Conservation (phyloP, 176 grass and related monocot species). For the Lolium multiflorum region DNA sequence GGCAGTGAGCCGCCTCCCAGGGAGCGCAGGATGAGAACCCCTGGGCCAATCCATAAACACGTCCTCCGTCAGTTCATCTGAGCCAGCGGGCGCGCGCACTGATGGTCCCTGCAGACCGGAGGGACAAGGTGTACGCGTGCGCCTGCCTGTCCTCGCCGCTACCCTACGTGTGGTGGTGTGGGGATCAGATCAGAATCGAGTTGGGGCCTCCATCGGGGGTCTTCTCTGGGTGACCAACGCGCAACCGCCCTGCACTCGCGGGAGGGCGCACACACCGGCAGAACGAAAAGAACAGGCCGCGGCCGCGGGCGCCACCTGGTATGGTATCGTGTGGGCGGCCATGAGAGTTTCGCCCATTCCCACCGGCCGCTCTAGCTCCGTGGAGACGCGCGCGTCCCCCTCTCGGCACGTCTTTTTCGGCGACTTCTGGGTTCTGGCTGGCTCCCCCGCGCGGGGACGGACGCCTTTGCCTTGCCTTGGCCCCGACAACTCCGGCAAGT, state of each 20-base stretch:
- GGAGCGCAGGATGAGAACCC: not conserved
- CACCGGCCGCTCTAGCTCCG: not conserved
- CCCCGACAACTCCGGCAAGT: slow-evolving; percentile 7
- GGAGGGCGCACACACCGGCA: not conserved
- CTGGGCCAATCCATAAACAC: not conserved
- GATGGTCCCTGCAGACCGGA: not conserved
- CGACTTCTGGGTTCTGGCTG: not conserved
- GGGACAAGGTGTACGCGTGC: not conserved
- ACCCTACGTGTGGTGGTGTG: not conserved
- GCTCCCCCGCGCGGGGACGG: not conserved
- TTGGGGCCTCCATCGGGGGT: no score
- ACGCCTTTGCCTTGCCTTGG: not conserved
- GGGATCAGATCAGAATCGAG: not conserved
- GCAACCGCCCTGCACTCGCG: not conserved
- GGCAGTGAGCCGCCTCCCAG: not conserved
- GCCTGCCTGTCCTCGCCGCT: slow-evolving; percentile 8
- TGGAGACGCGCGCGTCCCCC: not conserved
- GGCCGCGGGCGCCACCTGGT: not conserved
- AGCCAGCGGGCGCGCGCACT: not conserved
- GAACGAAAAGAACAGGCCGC: no score
- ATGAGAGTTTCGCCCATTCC: not conserved
- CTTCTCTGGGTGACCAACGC: not conserved
- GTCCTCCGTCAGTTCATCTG: not conserved
- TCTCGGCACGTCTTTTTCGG: slow-evolving; percentile 49
- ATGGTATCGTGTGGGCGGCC: not conserved